These are phyloP conservation scores for Nigrograna mackinnonii DNA, from an alignment of 2,329 filamentous ascomycete genomes.

Conservation along the genomic window DNA sequence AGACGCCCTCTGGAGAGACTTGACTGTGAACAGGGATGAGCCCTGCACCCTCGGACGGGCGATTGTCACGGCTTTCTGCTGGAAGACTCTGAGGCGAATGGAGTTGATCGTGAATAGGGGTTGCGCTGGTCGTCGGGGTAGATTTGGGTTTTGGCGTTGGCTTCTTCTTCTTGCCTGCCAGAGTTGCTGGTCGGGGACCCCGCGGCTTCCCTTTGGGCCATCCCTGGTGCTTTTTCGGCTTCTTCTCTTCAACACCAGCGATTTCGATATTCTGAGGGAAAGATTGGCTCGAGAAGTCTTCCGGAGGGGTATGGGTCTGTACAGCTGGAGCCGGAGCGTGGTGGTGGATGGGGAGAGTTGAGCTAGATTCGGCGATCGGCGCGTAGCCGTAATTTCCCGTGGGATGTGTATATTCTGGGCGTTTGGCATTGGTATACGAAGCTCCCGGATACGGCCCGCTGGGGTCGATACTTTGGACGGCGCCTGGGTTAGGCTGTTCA, in stretches of 20 bases:
- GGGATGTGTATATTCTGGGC: no score
- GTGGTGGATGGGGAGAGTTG: no score
- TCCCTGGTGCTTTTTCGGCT: slow-evolving; percentile 42
- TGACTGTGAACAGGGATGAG: not conserved
- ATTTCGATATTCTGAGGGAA: slow-evolving; percentile 11
- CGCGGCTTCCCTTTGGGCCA: slow-evolving; percentile 53
- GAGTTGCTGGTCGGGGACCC: slow-evolving; percentile 38
- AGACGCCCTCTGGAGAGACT: not conserved
- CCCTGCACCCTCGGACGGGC: not conserved
- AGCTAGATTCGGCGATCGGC: no score
- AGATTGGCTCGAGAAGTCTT: slow-evolving; percentile 26
- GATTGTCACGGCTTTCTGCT: slow-evolving; percentile 20
- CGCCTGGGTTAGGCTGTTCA: no score
- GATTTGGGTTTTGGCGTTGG: slow-evolving; percentile 37
- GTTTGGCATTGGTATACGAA: no score
- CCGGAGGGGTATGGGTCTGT: slow-evolving; percentile 46
- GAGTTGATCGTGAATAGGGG: slow-evolving; percentile 27
- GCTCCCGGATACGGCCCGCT: no score
- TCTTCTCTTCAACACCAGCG: slow-evolving; percentile 25
- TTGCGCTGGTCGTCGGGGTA: slow-evolving; percentile 15
- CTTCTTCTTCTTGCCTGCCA: slow-evolving; percentile 44
- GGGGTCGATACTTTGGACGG: no score
- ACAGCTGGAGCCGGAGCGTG: slow-evolving; percentile 24
- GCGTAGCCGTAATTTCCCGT: no score
- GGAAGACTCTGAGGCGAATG: slow-evolving; percentile 38